Conservation (phyloP, 345 rosid genomes). For the Pistacia atlantica region DNA sequence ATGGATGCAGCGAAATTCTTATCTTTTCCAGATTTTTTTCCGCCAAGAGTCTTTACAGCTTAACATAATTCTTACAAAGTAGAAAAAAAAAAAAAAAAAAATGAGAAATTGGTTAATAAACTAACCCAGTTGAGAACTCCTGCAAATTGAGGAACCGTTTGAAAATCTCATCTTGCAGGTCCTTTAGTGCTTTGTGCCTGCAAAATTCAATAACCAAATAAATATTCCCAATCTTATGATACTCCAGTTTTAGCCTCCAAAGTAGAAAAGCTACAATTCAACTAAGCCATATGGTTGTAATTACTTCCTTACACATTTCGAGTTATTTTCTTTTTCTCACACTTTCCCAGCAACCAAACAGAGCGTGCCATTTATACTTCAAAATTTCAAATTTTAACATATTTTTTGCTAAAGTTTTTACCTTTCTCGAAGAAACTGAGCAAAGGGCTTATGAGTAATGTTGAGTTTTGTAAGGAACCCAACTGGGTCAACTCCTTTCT, state of each 20-base stretch:
- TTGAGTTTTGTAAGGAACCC: constrained; percentile 73
- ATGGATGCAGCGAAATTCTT: not conserved
- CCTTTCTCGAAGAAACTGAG: constrained; percentile 96
- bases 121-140: constrained; percentile 88
- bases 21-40: not conserved
- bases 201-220: constrained; percentile 15
- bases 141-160: constrained; percentile 64
- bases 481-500: constrained; percentile 60
- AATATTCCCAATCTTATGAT: not conserved
- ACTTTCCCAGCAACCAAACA: constrained; percentile 15
- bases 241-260: not conserved
- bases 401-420: constrained; percentile 9
- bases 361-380: not conserved
- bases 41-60: not conserved
- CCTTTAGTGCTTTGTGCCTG: constrained; percentile 87
- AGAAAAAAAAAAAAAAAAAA: not conserved
- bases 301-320: not conserved
- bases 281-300: not conserved
- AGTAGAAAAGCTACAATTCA: not conserved
- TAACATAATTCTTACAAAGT: not conserved
- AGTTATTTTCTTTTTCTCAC: not conserved
- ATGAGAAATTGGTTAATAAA: constrained; percentile 8
- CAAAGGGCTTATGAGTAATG: constrained; percentile 73
- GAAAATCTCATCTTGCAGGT: constrained; percentile 78
- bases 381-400: not conserved